Conservation (phyloP, 306 rosid genomes). For the Canavalia gladiata region DNA sequence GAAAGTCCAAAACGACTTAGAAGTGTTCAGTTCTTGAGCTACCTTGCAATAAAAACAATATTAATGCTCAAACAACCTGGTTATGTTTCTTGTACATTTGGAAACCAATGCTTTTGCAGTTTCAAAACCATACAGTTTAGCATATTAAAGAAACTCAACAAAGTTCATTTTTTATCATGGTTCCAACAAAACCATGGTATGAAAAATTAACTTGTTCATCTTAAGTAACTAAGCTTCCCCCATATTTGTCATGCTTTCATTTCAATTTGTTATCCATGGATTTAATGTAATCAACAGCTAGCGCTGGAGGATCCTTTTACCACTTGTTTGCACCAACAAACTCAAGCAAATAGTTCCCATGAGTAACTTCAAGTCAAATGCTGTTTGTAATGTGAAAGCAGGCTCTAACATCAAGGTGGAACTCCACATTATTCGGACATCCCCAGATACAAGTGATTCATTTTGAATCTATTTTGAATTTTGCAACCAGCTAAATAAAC, state of each 20-base stretch:
- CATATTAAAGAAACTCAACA: constrained; percentile 4
- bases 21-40: not conserved
- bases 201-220: not conserved
- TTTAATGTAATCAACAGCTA: not conserved
- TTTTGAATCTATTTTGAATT: not conserved
- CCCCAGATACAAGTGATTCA: not conserved
- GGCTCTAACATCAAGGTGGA: not conserved
- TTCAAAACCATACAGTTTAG: not conserved
- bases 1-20: not conserved
- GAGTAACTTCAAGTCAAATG: constrained; percentile 7
- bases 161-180: not conserved
- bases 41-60: not conserved
- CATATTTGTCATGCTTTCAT: not conserved
- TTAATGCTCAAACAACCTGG: not conserved
- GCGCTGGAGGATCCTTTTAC: not conserved
- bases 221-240: not conserved
- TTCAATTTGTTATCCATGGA: not conserved
- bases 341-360: not conserved
- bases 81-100: not conserved
- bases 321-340: not conserved
- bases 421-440: not conserved
- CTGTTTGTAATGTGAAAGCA: not conserved
- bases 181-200: not conserved
- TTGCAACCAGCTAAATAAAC: not conserved
- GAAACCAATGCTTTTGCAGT: not conserved